phyloP scores from a whole-genome alignment of 805 yeast genomes.

The Starmerella apis region DNA sequence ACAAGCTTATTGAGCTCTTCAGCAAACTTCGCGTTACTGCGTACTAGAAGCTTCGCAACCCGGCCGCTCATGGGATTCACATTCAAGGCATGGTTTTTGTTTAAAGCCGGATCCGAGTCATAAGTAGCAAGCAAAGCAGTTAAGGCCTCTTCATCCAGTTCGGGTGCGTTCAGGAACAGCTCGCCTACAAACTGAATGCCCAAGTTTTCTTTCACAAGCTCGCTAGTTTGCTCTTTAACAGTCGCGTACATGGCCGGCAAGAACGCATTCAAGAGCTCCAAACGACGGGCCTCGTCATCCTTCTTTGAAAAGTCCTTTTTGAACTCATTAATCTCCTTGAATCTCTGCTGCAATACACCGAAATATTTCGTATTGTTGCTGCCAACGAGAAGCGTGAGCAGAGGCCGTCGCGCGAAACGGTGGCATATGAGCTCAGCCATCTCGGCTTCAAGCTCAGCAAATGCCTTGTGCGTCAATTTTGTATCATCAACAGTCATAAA shows the following conservation, averaged over 20 bases:
- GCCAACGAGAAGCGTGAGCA: constrained; percentile 68
- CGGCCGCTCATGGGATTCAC: constrained; percentile 23
- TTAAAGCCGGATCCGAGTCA: constrained; percentile 51
- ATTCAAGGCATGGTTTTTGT: constrained; percentile 52
- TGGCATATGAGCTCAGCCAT: constrained; percentile 50
- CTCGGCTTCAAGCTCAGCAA: constrained; percentile 39
- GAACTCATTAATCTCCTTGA: constrained; percentile 49
- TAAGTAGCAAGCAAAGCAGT: constrained; percentile 42
- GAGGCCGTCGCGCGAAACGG: constrained; percentile 81
- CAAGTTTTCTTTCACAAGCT: constrained; percentile 41
- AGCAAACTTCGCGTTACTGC: constrained; percentile 38
- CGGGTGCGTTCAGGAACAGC: constrained; percentile 45
- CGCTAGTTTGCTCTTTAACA: constrained; percentile 42
- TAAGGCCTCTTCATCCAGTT: constrained; percentile 26
- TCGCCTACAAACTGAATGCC: constrained; percentile 81
- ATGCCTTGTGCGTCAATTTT: constrained; percentile 64
- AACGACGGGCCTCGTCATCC: constrained; percentile 64
- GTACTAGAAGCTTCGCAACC: constrained; percentile 21
- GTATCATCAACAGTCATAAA: constrained; percentile 91
- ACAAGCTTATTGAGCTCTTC: constrained; percentile 42
- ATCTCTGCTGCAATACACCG: constrained; percentile 46
- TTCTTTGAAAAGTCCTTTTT: constrained; percentile 71
- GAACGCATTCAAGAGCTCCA: constrained; percentile 55
- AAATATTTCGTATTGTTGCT: constrained; percentile 65
- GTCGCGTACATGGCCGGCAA: constrained; percentile 54